Evolutionary conservation across 495 filamentous ascomycete species (phyloP).

Genomic region (Friedmanniomyces endolithicus): DNA sequence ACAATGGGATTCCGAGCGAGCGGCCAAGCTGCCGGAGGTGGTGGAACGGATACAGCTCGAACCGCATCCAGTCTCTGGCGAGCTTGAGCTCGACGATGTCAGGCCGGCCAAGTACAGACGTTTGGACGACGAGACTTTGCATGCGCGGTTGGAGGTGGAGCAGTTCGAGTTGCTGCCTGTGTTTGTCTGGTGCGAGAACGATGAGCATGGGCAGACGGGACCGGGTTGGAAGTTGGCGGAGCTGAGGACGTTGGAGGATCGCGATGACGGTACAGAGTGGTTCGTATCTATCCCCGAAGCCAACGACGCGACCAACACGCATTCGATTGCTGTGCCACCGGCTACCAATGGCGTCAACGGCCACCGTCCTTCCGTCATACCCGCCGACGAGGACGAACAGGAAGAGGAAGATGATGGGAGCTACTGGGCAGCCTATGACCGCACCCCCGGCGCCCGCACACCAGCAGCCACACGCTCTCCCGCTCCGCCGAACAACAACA

Average conservation of each 20-base stretch:
- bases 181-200: slow-evolving; percentile 57
- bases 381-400: slow-evolving; percentile 37
- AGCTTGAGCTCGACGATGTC: slow-evolving; percentile 66
- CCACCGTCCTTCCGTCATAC: slow-evolving; percentile 2
- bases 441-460: slow-evolving; percentile 57
- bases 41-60: slow-evolving; percentile 60
- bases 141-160: slow-evolving; percentile 44
- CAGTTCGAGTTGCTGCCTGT: slow-evolving; percentile 36
- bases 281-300: slow-evolving; percentile 42
- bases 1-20: slow-evolving; percentile 64
- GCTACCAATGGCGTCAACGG: slow-evolving; percentile 17
- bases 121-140: slow-evolving; percentile 77
- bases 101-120: slow-evolving; percentile 54
- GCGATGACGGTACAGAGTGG: slow-evolving; percentile 36
- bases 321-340: slow-evolving; percentile 15
- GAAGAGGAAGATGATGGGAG: slow-evolving; percentile 72
- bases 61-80: slow-evolving; percentile 83
- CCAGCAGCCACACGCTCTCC: slow-evolving; percentile 47
- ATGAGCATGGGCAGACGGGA: slow-evolving; percentile 48
- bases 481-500: slow-evolving; percentile 27
- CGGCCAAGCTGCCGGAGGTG: slow-evolving; percentile 50
- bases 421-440: slow-evolving; percentile 93
- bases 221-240: slow-evolving; percentile 79
- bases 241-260: slow-evolving; percentile 46
- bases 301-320: slow-evolving; percentile 33